Evolutionary conservation across 106 monocot species (phyloP).

Genomic region (Dioscorea zingiberensis): DNA sequence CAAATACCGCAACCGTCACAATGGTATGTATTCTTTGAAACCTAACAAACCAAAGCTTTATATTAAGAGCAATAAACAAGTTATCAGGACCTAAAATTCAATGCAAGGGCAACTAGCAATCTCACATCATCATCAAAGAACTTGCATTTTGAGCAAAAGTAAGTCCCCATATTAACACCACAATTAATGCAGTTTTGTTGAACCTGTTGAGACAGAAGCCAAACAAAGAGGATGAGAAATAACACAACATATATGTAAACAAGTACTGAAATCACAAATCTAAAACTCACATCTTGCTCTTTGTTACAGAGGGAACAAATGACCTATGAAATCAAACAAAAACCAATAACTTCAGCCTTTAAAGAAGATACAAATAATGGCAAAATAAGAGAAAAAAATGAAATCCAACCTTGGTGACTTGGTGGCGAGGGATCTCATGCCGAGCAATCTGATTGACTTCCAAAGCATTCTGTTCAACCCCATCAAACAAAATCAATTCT

Average conservation of each 20-base stretch:
- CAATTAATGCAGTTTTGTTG: slow-evolving; percentile 63
- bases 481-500: slow-evolving; percentile 6
- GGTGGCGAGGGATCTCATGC: slow-evolving; percentile 77
- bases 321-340: slow-evolving; percentile 41
- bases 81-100: too few relatives aligned
- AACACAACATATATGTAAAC: too few relatives aligned
- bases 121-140: slow-evolving; percentile 89
- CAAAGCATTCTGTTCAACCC: slow-evolving; percentile 48
- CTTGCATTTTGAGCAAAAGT: slow-evolving; percentile 78
- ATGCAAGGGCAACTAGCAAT: background rate
- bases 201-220: slow-evolving; percentile 29
- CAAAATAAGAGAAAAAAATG: background rate
- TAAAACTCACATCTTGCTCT: slow-evolving; percentile 78
- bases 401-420: slow-evolving; percentile 50
- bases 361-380: background rate
- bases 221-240: background rate
- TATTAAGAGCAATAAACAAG: too few relatives aligned
- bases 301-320: slow-evolving; percentile 73
- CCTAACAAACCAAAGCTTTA: slow-evolving; percentile 17
- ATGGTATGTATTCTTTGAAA: slow-evolving; percentile 72
- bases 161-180: slow-evolving; percentile 68
- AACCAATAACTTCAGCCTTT: background rate
- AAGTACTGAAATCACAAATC: background rate
- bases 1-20: slow-evolving; percentile 86
- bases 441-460: slow-evolving; percentile 42